A percentile compares a stretch with the other conserved stretches of the same genome.
phyloP scores from a whole-genome alignment of 352 stramenopile species.

The Pythium brachiatum region DNA sequence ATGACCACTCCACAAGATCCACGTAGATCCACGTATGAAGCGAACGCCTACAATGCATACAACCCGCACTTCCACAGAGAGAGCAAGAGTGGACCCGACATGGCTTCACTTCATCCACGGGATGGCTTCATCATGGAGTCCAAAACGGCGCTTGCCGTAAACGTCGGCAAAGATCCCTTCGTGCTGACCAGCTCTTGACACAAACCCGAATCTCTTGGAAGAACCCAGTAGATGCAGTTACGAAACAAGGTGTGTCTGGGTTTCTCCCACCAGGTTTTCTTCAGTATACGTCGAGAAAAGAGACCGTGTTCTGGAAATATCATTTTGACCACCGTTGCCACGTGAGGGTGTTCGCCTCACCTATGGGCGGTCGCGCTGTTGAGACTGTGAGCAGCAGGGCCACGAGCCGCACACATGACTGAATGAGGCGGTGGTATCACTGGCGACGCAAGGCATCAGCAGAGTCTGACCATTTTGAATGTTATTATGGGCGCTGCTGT shows the following conservation, averaged over 20 bases:
- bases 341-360: neutral
- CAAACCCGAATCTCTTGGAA: neutral
- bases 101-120: too few species aligned
- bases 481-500: too few species aligned
- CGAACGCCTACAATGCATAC: too few species aligned
- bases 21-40: too few species aligned
- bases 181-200: conserved; percentile 3
- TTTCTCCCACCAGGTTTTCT: too few species aligned
- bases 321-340: neutral
- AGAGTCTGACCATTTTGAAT: too few species aligned
- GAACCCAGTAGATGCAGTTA: neutral
- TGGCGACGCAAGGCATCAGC: too few species aligned
- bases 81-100: too few species aligned
- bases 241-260: neutral
- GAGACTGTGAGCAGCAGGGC: conserved; percentile 1
- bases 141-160: neutral
- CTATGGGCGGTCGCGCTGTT: neutral
- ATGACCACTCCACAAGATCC: too few species aligned
- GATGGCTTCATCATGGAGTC: neutral
- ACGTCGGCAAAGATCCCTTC: conserved; percentile 1
- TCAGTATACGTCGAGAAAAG: too few species aligned
- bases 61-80: too few species aligned
- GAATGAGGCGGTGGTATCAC: neutral
- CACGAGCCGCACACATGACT: neutral
- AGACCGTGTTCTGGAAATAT: neutral